Evolutionary conservation across 2,329 filamentous ascomycete genomes (phyloP).

Genomic region (Sporothrix protearum): DNA sequence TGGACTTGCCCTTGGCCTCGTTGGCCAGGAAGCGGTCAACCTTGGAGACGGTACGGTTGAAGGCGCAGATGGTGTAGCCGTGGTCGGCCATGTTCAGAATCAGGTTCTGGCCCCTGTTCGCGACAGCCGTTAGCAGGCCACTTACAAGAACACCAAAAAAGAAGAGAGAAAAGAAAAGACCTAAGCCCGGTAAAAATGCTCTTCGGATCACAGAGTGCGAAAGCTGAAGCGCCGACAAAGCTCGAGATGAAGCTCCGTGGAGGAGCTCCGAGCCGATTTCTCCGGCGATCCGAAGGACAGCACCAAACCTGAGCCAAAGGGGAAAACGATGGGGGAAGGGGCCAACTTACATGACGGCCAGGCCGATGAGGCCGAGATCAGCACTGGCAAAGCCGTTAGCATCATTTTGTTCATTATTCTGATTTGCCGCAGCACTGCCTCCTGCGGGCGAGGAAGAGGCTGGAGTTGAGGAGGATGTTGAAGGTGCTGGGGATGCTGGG

Average conservation of each 20-base stretch:
- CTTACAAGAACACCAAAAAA: background rate
- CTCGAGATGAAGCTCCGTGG: background rate
- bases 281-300: background rate
- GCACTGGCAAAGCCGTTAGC: constrained; percentile 62
- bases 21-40: constrained; percentile 91
- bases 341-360: constrained; percentile 79
- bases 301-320: background rate
- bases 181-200: background rate
- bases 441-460: background rate
- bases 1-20: constrained; percentile 91
- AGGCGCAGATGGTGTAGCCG: constrained; percentile 95
- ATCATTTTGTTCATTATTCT: constrained; percentile 39
- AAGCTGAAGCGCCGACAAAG: background rate
- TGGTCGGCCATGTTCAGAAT: constrained; percentile 87
- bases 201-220: background rate
- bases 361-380: constrained; percentile 89
- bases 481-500: constrained; percentile 30
- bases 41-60: constrained; percentile 98
- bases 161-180: too few relatives aligned
- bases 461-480: constrained; percentile 17
- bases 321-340: background rate
- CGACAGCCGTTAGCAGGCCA: constrained; percentile 1
- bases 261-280: background rate
- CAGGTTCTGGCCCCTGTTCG: constrained; percentile 69
- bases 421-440: constrained; percentile 17